Conservation (phyloP, 768 basidiomycete species). For the Phylloporus sp. region DNA sequence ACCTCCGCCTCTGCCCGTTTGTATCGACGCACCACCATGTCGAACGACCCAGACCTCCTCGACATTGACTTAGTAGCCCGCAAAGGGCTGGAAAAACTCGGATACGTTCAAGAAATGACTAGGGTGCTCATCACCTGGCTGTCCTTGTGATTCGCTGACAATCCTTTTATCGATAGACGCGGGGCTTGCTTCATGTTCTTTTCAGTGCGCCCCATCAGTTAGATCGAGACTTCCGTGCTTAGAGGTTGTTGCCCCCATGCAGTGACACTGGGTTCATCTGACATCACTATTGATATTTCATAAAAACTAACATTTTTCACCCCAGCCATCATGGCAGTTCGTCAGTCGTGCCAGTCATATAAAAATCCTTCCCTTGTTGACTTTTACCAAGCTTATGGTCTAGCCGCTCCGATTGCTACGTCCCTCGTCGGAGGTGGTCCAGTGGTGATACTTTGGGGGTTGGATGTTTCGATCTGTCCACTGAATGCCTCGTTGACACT, state of each 20-base stretch:
- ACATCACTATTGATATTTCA: background rate
- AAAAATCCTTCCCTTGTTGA: background rate
- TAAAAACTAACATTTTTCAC: slow-evolving; percentile 1
- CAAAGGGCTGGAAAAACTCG: slow-evolving; percentile 45
- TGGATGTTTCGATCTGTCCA: background rate
- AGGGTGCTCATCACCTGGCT: slow-evolving; percentile 33
- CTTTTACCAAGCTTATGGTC: slow-evolving; percentile 44
- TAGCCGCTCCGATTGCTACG: slow-evolving; percentile 55
- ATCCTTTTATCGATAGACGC: slow-evolving; percentile 32
- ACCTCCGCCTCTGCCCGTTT: background rate
- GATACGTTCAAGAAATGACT: slow-evolving; percentile 53
- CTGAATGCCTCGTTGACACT: background rate
- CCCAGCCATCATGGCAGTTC: slow-evolving; percentile 58
- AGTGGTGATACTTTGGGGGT: slow-evolving; percentile 59
- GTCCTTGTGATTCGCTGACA: background rate
- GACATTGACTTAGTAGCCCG: slow-evolving; percentile 27
- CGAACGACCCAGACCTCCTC: slow-evolving; percentile 10
- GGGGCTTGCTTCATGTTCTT: slow-evolving; percentile 49
- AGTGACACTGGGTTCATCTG: slow-evolving; percentile 48
- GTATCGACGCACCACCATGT: background rate
- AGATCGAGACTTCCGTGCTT: slow-evolving; percentile 1
- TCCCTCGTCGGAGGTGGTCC: slow-evolving; percentile 54
- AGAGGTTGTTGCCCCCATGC: background rate
- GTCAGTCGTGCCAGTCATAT: slow-evolving; percentile 35
- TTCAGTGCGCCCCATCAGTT: slow-evolving; percentile 41